Evolutionary conservation across 2,329 filamentous ascomycete species (phyloP).

Genomic region (Fusarium pseudograminearum): DNA sequence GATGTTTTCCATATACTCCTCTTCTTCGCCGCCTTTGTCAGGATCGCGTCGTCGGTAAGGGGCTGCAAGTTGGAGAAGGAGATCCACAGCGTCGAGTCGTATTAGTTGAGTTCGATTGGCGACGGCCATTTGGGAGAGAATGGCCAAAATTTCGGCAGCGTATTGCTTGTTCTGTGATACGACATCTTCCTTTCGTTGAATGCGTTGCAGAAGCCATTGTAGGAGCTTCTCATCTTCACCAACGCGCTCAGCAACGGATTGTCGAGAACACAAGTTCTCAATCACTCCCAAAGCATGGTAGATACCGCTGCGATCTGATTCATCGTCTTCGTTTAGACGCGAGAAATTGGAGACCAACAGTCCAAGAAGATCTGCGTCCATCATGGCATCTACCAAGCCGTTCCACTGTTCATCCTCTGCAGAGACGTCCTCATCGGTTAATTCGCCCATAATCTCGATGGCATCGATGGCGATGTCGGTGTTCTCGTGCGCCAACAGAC

Average conservation of each 20-base stretch:
- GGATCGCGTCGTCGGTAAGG: constrained; percentile 89
- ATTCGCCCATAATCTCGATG: constrained; percentile 88
- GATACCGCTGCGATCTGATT: constrained; percentile 82
- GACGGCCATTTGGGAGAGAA: constrained; percentile 81
- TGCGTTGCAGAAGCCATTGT: constrained; percentile 81
- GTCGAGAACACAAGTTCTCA: constrained; percentile 85
- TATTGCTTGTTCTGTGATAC: constrained; percentile 96
- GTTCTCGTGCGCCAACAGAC: constrained; percentile 91
- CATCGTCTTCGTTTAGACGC: constrained; percentile 79
- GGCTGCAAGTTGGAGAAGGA: constrained; percentile 84
- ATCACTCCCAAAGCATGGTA: constrained; percentile 87
- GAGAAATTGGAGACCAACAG: constrained; percentile 82
- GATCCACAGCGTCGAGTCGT: constrained; percentile 78
- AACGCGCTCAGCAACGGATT: constrained; percentile 76
- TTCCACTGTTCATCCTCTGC: constrained; percentile 87
- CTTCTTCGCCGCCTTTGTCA: constrained; percentile 85
- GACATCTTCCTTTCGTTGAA: constrained; percentile 73
- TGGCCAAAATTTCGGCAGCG: constrained; percentile 89
- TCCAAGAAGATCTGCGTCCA: constrained; percentile 78
- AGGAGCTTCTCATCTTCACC: constrained; percentile 76
- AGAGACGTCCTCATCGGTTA: constrained; percentile 92
- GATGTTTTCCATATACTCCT: constrained; percentile 94
- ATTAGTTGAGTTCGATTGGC: constrained; percentile 74
- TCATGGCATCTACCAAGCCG: constrained; percentile 73
- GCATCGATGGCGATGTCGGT: constrained; percentile 95